Conservation (phyloP, 1,284 basidiomycete genomes). For the Ceratobasidium sp. region DNA sequence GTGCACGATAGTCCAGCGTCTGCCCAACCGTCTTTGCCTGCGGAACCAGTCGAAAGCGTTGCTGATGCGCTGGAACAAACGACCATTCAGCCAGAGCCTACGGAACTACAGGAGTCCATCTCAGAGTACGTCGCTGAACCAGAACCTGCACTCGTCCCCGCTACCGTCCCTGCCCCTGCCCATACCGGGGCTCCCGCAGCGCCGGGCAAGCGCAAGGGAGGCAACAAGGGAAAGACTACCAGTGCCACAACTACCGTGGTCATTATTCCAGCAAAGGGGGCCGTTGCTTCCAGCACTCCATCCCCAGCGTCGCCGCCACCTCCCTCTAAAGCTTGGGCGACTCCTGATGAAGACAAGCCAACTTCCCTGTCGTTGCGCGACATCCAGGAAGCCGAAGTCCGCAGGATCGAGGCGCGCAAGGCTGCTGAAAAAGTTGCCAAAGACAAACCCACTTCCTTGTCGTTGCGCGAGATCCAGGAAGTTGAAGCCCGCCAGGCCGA, state of each 20-base stretch:
- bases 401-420: slow-evolving; percentile 71
- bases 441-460: slow-evolving; percentile 70
- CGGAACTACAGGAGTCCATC: background rate
- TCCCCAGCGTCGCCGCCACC: slow-evolving; percentile 50
- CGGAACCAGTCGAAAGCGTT: slow-evolving; percentile 45
- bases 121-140: slow-evolving; percentile 49
- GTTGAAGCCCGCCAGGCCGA: slow-evolving; percentile 82
- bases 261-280: slow-evolving; percentile 40
- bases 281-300: slow-evolving; percentile 49
- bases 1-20: slow-evolving; percentile 27
- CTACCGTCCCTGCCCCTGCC: slow-evolving; percentile 48
- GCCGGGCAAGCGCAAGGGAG: slow-evolving; percentile 45
- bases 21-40: slow-evolving; percentile 34
- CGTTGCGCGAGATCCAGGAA: slow-evolving; percentile 95
- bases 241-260: slow-evolving; percentile 18
- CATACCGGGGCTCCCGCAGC: slow-evolving; percentile 48
- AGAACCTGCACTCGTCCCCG: slow-evolving; percentile 54
- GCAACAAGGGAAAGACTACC: slow-evolving; percentile 48
- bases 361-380: slow-evolving; percentile 54
- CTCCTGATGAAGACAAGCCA: slow-evolving; percentile 37
- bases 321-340: slow-evolving; percentile 45
- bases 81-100: background rate
- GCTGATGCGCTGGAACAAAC: slow-evolving; percentile 15
- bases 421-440: slow-evolving; percentile 71
- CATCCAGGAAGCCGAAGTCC: slow-evolving; percentile 94